These are phyloP conservation scores for Aspergillus aculeatinus DNA, from an alignment of 2,329 filamentous ascomycete species.

Conservation along the genomic window DNA sequence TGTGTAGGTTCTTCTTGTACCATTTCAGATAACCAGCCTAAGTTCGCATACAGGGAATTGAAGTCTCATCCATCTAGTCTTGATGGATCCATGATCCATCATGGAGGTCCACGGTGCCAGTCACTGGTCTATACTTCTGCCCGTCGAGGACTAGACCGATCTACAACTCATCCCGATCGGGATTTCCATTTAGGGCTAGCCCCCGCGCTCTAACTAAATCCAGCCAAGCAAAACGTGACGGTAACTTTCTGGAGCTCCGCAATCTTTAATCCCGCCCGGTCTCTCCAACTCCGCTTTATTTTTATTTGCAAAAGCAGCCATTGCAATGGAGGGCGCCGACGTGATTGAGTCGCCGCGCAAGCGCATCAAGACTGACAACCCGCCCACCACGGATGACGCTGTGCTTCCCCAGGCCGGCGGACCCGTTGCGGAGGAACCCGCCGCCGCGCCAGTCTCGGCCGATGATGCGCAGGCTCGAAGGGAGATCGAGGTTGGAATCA, in stretches of 20 bases:
- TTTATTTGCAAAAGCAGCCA: background rate
- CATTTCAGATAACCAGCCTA: no score
- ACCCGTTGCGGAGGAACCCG: slow-evolving; percentile 13
- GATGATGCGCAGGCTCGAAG: slow-evolving; percentile 37
- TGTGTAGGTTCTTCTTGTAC: no score
- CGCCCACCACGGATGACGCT: slow-evolving; percentile 15
- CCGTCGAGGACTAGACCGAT: no score
- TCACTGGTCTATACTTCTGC: no score
- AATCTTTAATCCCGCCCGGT: slow-evolving; percentile 12
- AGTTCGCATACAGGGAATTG: no score
- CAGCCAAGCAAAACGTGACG: slow-evolving; percentile 4
- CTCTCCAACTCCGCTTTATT: slow-evolving; percentile 11
- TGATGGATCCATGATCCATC: no score
- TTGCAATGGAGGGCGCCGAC: slow-evolving; percentile 33
- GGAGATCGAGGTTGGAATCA: slow-evolving; percentile 59
- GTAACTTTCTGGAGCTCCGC: slow-evolving; percentile 16
- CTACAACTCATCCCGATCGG: slow-evolving; percentile 20
- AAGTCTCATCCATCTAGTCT: no score
- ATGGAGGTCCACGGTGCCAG: no score
- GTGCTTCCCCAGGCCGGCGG: slow-evolving; percentile 16
- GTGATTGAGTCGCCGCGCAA: slow-evolving; percentile 37
- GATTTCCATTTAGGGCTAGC: slow-evolving; percentile 26
- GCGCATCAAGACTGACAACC: slow-evolving; percentile 35
- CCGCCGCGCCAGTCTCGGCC: slow-evolving; percentile 9
- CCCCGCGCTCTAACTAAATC: slow-evolving; percentile 28